phyloP scores from a whole-genome alignment of 2,329 filamentous ascomycete genomes.

The Reticulascus tulasneorum region DNA sequence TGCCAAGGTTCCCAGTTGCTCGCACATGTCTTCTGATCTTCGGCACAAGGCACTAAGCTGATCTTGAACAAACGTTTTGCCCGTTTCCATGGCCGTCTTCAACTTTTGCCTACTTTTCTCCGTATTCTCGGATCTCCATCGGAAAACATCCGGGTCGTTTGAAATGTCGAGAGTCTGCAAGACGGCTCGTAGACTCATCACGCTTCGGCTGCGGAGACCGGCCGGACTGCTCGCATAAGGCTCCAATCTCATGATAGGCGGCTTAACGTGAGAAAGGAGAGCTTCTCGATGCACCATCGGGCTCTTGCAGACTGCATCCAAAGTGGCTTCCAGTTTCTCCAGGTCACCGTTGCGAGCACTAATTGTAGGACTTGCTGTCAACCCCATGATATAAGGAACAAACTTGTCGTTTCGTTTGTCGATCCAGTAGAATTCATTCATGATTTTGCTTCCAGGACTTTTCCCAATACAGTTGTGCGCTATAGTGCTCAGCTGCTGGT shows the following conservation, averaged over 20 bases:
- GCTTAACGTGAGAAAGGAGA: slow-evolving; percentile 63
- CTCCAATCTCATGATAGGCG: slow-evolving; percentile 49
- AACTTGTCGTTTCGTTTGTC: slow-evolving; percentile 31
- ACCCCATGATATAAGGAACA: slow-evolving; percentile 67
- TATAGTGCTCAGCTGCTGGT: slow-evolving; percentile 28
- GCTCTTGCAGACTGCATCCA: slow-evolving; percentile 66
- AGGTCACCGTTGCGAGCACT: slow-evolving; percentile 53
- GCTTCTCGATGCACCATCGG: slow-evolving; percentile 68
- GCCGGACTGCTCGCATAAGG: slow-evolving; percentile 23
- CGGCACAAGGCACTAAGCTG: too few relatives aligned
- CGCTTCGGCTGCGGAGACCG: too few relatives aligned
- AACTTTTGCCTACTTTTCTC: slow-evolving; percentile 37
- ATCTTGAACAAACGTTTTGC: too few relatives aligned
- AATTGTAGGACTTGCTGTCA: slow-evolving; percentile 77
- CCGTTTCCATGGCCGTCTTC: too few relatives aligned
- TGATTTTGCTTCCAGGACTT: slow-evolving; percentile 65
- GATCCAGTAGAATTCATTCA: slow-evolving; percentile 69
- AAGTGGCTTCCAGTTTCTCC: slow-evolving; percentile 60
- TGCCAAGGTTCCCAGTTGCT: too few relatives aligned
- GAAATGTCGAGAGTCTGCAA: slow-evolving; percentile 47
- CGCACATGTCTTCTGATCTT: too few relatives aligned
- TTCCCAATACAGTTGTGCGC: slow-evolving; percentile 70
- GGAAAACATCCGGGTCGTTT: slow-evolving; percentile 57
- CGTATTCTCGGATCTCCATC: slow-evolving; percentile 37
- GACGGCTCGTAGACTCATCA: slow-evolving; percentile 39